Base-by-base conservation (phyloP, 2,329 filamentous ascomycete species). In the Trichocomaceae sp. region DNA sequence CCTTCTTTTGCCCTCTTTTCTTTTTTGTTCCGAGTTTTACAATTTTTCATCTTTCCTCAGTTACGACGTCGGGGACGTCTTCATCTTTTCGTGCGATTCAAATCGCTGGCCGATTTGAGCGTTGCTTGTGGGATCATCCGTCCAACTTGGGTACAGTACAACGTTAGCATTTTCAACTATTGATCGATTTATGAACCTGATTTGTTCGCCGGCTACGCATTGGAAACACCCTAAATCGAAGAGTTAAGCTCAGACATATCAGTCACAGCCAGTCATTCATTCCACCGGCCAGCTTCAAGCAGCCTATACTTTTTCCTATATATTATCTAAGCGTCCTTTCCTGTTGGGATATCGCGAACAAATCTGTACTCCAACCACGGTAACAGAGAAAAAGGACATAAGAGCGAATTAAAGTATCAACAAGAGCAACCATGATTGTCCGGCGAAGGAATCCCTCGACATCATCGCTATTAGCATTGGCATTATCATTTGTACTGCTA, bases 91-190 rank as follows among this genome's bases (percentile, higher is more conserved):
- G 19, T 39, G 15, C 12, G 5, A 37, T 17, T n/a, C 41, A 52
- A 47, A 22, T 52, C 50, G 50, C 50, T 46, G 42, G 50, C 26
- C 42, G 50, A 52, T 52, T 47, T 42, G 41, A 52, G 26, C 41
- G 22, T 37, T 15, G 37, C 6, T n/a, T 26, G 20, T 20, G 2
- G 19, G 9, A 13, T 45, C 23, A 13, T 45, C 15, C 13, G 19
- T 45, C 15, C 13, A 45, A 6, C 5, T 45, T 5, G 26, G 8
- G 23, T 26, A n/a, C n/a, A n/a, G n/a, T 29, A 29, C 10, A 29
- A 35, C 31, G 13, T 13, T 35, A 29, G 26, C 26, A 29, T 29
- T 29, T 29, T 29, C 17, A 10, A 44, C 17, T 23, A 45, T 22
- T 45, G 20, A 23, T 26, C 20, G 12, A 45, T 45, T 45, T 10